Conservation (phyloP, 2,329 filamentous ascomycete species). For the Phaeosphaeria sp. region DNA sequence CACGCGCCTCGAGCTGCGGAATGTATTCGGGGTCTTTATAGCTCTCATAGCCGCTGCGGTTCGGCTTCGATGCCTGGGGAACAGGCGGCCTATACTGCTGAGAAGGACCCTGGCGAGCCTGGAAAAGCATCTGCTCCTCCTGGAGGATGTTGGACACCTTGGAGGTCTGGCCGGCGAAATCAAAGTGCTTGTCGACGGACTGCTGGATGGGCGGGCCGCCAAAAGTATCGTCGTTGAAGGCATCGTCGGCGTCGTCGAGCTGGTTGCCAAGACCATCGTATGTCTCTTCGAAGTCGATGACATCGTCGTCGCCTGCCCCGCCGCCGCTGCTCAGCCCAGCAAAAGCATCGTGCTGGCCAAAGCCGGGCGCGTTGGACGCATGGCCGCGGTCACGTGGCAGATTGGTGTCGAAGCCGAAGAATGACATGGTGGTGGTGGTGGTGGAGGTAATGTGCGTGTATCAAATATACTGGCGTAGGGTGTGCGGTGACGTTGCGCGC, state of each 20-base stretch:
- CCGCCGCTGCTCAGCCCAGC: slow-evolving; percentile 71
- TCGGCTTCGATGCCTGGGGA: slow-evolving; percentile 63
- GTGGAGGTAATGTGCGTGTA: slow-evolving; percentile 4
- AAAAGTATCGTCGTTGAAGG: slow-evolving; percentile 97
- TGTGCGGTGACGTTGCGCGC: slow-evolving; percentile 27
- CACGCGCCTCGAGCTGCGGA: slow-evolving; percentile 89
- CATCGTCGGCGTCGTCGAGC: slow-evolving; percentile 90
- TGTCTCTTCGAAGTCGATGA: slow-evolving; percentile 91
- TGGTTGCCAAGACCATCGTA: slow-evolving; percentile 93
- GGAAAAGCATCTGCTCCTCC: slow-evolving; percentile 87
- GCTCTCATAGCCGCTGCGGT: slow-evolving; percentile 86
- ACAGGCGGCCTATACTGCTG: slow-evolving; percentile 50
- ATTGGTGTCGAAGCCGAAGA: slow-evolving; percentile 84
- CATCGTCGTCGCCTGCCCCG: slow-evolving; percentile 64
- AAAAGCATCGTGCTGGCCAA: slow-evolving; percentile 89
- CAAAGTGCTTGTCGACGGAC: slow-evolving; percentile 86
- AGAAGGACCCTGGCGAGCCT: slow-evolving; percentile 69
- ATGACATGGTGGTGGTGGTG: slow-evolving; percentile 70
- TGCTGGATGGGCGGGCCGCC: slow-evolving; percentile 57
- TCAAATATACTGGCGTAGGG: neutral
- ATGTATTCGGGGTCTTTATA: slow-evolving; percentile 85
- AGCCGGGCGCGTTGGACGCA: slow-evolving; percentile 74
- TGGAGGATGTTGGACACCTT: slow-evolving; percentile 84
- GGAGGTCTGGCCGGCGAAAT: slow-evolving; percentile 94
- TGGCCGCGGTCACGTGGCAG: slow-evolving; percentile 69